Evolutionary conservation across 2,329 filamentous ascomycete species (phyloP), one percentile per base, ranked within the genome.

Genomic region (Ophiosphaerella korrae): DNA sequence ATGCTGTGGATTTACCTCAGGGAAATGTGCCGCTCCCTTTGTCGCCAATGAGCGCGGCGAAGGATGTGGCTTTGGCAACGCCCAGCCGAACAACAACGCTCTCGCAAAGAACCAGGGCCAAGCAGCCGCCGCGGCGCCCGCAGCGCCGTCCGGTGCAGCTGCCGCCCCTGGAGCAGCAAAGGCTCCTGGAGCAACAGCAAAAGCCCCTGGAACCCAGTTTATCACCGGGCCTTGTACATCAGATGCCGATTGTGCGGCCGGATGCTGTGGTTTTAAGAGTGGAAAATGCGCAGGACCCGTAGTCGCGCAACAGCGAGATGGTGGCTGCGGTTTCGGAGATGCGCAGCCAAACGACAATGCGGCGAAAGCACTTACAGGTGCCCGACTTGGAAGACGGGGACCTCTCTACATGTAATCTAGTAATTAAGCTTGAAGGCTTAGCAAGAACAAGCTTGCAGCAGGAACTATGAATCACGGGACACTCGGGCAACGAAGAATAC

Each of bases 171-270:
- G 38, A 37, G 31, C 36, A 16, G 45, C 24, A 13, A n/a, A n/a
- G n/a, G n/a, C n/a, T n/a, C 40, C 36, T 26, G 38, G 37, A 11
- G 29, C 37, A 26, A 13, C 8, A 21, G 53, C 35, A 34, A 48
- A 36, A 7, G 52, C 14, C 45, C 35, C 53, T 13, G 72, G 65
- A 29, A 70, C 57, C 3, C 74, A 76, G 47, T 76, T 75, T 63
- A 74, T 76, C 58, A 75, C 73, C 13, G 74, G 73, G 1, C 45
- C 64, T 7, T 76, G 74, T 41, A 55, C 59, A 2, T 67, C 68
- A 4, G 72, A 75, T 45, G 71, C 72, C 5, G 72, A 75, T 50
- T 76, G 74, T 41, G 71, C 70, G 3, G 67, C 68, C 16, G 66
- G 62, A 12, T 75, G 73, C 57, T 75, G 73, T 54, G 72, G 68